Conservation (phyloP, 129 eudicot species). For the Daucus carota region DNA sequence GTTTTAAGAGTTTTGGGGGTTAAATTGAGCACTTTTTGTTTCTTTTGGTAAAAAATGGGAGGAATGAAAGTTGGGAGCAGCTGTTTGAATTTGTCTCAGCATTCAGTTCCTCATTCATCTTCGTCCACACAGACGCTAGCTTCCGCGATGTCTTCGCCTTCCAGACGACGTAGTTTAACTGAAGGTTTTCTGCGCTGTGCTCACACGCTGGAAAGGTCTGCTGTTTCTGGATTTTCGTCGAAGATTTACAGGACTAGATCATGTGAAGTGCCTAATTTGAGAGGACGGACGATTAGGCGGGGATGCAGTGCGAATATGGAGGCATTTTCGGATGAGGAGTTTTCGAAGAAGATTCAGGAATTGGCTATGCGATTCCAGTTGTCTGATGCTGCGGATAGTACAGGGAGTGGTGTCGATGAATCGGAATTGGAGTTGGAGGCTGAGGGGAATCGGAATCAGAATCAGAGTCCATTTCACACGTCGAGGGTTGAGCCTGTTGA, state of each 20-base stretch:
- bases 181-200: conserved; percentile 31
- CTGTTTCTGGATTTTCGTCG: conserved; percentile 22
- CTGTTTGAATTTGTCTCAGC: conserved; percentile 25
- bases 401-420: background rate
- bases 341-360: conserved; percentile 46
- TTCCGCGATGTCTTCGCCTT: conserved; percentile 30
- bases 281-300: conserved; percentile 23
- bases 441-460: conserved; percentile 13
- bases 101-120: conserved; percentile 30
- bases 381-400: conserved; percentile 16
- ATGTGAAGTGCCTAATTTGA: conserved; percentile 25
- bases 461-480: conserved; percentile 5
- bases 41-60: conserved; percentile 17
- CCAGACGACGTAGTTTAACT: conserved; percentile 30
- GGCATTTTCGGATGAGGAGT: conserved; percentile 72
- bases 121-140: conserved; percentile 34
- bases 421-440: background rate
- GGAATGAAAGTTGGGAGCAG: conserved; percentile 22
- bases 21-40: no score
- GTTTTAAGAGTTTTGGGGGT: background rate
- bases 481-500: conserved; percentile 20
- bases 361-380: conserved; percentile 37
- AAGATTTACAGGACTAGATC: conserved; percentile 50
- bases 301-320: conserved; percentile 53
- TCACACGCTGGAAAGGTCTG: conserved; percentile 20